Evolutionary conservation across 2,329 filamentous ascomycete species (phyloP).

Genomic region (Colletotrichum lentis): DNA sequence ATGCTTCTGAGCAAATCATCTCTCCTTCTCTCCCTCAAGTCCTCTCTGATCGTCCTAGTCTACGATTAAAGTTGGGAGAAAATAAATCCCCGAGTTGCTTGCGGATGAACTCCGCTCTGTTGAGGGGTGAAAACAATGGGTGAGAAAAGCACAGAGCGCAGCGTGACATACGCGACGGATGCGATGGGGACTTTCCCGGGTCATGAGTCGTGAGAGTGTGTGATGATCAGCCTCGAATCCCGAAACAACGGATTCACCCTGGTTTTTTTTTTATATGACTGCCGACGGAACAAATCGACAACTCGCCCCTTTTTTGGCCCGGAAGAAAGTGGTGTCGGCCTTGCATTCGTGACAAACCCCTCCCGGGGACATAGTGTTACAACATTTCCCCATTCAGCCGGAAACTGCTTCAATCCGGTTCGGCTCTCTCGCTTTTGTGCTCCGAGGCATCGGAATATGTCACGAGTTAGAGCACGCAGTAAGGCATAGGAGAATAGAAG

Average conservation of each 20-base stretch:
- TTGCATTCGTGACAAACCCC: neutral
- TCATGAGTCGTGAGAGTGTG: slow-evolving; percentile 28
- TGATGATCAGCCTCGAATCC: slow-evolving; percentile 19
- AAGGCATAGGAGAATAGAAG: too few species aligned
- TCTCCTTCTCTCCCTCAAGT: neutral
- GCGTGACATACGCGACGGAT: slow-evolving; percentile 3
- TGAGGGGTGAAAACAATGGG: slow-evolving; percentile 17
- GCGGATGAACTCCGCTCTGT: slow-evolving; percentile 19
- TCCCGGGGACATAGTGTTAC: too few species aligned
- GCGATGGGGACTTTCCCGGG: neutral
- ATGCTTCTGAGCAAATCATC: too few species aligned
- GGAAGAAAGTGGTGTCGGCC: slow-evolving; percentile 13
- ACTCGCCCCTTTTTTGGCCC: neutral
- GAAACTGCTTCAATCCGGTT: neutral
- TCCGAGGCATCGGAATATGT: neutral
- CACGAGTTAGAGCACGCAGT: too few species aligned
- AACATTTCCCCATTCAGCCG: neutral
- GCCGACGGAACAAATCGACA: slow-evolving; percentile 8
- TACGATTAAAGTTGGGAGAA: slow-evolving; percentile 26
- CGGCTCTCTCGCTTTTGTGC: too few species aligned
- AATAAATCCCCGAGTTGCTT: slow-evolving; percentile 29
- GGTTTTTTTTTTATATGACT: slow-evolving; percentile 13
- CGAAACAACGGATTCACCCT: slow-evolving; percentile 19
- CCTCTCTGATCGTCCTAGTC: slow-evolving; percentile 5
- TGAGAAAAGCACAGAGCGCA: slow-evolving; percentile 24